Evolutionary conservation across 306 rosid genomes (phyloP).

Genomic region (Fragaria nilgerrensis): DNA sequence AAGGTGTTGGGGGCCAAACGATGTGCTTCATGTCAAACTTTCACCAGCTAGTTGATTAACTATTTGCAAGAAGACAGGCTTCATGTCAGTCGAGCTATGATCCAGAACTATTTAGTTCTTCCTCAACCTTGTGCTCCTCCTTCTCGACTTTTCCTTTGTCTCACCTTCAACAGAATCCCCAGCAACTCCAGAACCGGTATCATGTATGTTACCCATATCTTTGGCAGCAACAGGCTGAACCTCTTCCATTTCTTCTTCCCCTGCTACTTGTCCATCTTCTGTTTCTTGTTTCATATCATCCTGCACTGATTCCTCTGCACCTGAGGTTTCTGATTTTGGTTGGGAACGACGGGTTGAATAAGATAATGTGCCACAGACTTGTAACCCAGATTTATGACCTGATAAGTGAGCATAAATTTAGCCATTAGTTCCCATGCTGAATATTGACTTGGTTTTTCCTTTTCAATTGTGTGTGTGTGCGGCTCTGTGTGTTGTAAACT

Average conservation of each 20-base stretch:
- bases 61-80: background rate
- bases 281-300: background rate
- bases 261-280: background rate
- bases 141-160: constrained; percentile 7
- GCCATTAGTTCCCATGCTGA: background rate
- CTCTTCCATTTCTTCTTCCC: constrained; percentile 12
- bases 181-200: background rate
- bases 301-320: constrained; percentile 13
- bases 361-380: constrained; percentile 57
- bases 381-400: constrained; percentile 42
- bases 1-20: background rate
- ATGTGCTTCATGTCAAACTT: background rate
- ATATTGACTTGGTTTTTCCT: background rate
- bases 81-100: background rate
- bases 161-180: constrained; percentile 7
- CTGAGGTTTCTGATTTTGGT: constrained; percentile 14
- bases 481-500: background rate
- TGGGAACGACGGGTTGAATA: constrained; percentile 30
- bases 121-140: constrained; percentile 11
- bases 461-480: background rate
- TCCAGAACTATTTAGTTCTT: background rate
- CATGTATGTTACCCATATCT: background rate
- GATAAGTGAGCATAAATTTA: background rate
- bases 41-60: background rate
- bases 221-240: constrained; percentile 8